Percentiles rank a stretch among this genome's conserved stretches.
These are phyloP conservation scores for Trichoderma oligosporum DNA, from an alignment of 2,329 filamentous ascomycete genomes.

Conservation along the genomic window DNA sequence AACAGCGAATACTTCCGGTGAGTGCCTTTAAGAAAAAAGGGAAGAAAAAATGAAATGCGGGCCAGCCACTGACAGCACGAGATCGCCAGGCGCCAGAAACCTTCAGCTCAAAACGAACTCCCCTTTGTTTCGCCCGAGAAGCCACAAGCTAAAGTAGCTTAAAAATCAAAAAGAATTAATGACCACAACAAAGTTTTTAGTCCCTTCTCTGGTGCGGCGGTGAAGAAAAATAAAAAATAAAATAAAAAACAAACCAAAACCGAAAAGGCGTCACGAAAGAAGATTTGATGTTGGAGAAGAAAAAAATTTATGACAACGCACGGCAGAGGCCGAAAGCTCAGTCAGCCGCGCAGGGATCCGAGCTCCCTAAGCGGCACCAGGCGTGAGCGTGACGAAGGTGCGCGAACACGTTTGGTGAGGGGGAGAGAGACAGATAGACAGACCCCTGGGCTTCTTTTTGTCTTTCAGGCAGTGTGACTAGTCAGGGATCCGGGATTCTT, in stretches of 20 bases:
- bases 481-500: background rate
- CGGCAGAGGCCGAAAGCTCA: constrained; percentile 1
- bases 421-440: background rate
- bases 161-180: background rate
- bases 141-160: background rate
- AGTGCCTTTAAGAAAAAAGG: background rate
- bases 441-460: background rate
- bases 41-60: background rate
- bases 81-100: constrained; percentile 14
- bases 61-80: constrained; percentile 16
- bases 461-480: background rate
- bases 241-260: too few relatives aligned
- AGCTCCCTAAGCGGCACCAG: background rate
- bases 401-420: constrained; percentile 7
- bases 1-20: too few relatives aligned
- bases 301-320: background rate
- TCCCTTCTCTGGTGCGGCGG: constrained; percentile 1
- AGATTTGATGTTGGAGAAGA: background rate
- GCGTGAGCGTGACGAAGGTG: constrained; percentile 11
- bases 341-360: constrained; percentile 16
- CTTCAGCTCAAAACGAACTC: constrained; percentile 4
- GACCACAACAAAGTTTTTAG: background rate
- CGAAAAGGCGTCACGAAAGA: background rate
- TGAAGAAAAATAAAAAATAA: background rate
- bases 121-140: constrained; percentile 1